Conservation (phyloP, 306 rosid genomes). For the Oxytropis ochrocephala region DNA sequence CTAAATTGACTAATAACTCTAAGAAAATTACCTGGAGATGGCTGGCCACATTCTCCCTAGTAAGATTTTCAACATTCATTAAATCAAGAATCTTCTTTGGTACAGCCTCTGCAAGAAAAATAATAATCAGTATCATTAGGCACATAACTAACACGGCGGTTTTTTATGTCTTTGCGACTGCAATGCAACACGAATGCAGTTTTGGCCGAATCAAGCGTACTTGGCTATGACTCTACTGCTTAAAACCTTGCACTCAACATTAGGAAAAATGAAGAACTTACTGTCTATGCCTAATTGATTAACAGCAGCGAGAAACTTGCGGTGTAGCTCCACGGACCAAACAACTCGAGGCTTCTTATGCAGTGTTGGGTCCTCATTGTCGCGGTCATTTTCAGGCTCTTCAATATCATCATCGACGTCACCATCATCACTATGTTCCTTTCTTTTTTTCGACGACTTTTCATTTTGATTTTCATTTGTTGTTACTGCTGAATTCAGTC, state of each 20-base stretch:
- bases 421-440: slow-evolving; percentile 57
- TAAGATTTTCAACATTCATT: slow-evolving; percentile 91
- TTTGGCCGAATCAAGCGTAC: too few relatives aligned
- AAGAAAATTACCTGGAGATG: slow-evolving; percentile 77
- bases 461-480: slow-evolving; percentile 48
- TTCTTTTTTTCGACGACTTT: slow-evolving; percentile 53
- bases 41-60: slow-evolving; percentile 96
- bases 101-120: slow-evolving; percentile 69
- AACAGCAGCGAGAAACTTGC: slow-evolving; percentile 85
- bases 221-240: too few relatives aligned
- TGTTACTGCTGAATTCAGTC: slow-evolving; percentile 24
- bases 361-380: slow-evolving; percentile 48
- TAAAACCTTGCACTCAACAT: too few relatives aligned
- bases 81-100: slow-evolving; percentile 86
- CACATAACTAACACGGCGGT: too few relatives aligned
- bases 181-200: too few relatives aligned
- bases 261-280: slow-evolving; percentile 36
- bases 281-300: slow-evolving; percentile 86
- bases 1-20: too few relatives aligned
- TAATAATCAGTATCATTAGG: background rate
- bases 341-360: slow-evolving; percentile 92
- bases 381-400: slow-evolving; percentile 40
- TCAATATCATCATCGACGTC: slow-evolving; percentile 42
- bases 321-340: slow-evolving; percentile 80
- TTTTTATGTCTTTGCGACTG: too few relatives aligned